Conservation (phyloP, 2,329 filamentous ascomycete species). For the Lasiodiplodia citricola region DNA sequence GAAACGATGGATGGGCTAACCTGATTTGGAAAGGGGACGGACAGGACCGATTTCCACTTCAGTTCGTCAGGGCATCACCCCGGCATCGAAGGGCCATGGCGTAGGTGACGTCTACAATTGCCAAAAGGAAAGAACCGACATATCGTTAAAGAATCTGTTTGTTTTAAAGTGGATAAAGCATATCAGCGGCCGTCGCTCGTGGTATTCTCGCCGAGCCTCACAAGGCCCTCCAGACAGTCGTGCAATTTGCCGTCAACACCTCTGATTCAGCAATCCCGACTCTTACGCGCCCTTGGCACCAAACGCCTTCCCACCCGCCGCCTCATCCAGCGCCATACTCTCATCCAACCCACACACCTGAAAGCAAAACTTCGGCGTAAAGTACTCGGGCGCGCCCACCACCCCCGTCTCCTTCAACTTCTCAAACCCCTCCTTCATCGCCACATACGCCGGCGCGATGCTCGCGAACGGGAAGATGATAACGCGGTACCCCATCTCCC, state of each 20-base stretch:
- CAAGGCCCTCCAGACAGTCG: background rate
- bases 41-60: background rate
- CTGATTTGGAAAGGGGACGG: background rate
- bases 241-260: background rate
- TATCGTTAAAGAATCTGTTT: background rate
- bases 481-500: constrained; percentile 62
- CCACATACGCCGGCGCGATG: constrained; percentile 54
- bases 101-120: background rate
- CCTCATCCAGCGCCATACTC: constrained; percentile 56
- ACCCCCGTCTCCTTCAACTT: constrained; percentile 48
- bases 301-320: constrained; percentile 48
- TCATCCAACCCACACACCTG: constrained; percentile 60
- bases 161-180: background rate
- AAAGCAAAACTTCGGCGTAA: constrained; percentile 56
- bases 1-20: background rate
- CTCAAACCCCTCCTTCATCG: constrained; percentile 47
- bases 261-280: background rate
- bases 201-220: background rate
- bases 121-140: background rate
- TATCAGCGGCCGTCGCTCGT: background rate
- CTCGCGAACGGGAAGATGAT: constrained; percentile 63
- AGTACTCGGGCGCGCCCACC: constrained; percentile 48
- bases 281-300: constrained; percentile 21
- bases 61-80: background rate
- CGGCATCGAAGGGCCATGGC: background rate